Percentiles rank a stretch among this genome's conserved stretches.
Evolutionary conservation across 257 asterid genomes (phyloP).

Genomic region (Solanum pinnatisectum): DNA sequence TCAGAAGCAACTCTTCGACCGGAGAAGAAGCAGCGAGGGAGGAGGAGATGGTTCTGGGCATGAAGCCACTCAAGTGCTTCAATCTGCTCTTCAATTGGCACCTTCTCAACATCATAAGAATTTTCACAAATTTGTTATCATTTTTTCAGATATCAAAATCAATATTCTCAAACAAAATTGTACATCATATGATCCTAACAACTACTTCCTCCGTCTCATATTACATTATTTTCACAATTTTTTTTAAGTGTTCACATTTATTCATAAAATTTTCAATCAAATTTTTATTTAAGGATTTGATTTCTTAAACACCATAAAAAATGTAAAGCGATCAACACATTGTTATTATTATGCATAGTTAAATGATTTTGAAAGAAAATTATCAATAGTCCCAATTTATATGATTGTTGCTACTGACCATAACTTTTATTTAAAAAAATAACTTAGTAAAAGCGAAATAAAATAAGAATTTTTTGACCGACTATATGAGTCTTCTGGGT

Average conservation of each 20-base stretch:
- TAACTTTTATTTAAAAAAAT: no score
- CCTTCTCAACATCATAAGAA: conserved; percentile 21
- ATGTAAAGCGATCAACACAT: background rate
- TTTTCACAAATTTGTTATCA: background rate
- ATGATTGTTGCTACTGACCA: background rate
- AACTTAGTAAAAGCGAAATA: background rate
- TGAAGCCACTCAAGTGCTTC: conserved; percentile 85
- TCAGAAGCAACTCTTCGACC: conserved; percentile 48
- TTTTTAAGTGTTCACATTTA: no score
- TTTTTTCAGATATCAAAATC: background rate
- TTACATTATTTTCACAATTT: background rate
- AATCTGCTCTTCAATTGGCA: conserved; percentile 64
- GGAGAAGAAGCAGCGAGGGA: conserved; percentile 90
- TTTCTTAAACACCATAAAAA: background rate
- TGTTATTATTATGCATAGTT: background rate
- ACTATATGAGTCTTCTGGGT: background rate
- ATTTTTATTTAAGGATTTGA: no score
- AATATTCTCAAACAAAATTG: no score
- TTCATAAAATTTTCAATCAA: no score
- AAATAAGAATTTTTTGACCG: no score
- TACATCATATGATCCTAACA: background rate
- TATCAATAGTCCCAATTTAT: background rate
- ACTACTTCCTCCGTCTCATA: background rate
- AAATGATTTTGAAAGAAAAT: background rate
- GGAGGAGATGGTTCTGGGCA: conserved; percentile 41